Evolutionary conservation across 202 grass and related monocot genomes (phyloP), one percentile per base, ranked within the genome.

Genomic region (Dendrocalamus latiflorus): DNA sequence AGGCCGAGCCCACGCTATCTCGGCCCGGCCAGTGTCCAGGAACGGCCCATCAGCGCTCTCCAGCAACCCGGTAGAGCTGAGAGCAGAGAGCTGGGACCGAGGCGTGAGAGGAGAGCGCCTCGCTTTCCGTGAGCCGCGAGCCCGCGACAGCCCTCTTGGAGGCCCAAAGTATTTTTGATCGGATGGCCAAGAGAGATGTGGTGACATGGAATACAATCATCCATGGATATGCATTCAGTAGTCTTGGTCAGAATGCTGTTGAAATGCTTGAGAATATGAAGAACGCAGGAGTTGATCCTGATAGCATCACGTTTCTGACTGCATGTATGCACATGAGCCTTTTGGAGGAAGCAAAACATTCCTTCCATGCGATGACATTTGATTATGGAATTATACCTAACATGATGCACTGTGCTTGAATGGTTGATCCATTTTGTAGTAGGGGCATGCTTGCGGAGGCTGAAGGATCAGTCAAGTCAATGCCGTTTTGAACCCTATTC

Each of bases 181-280:
- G 17, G 26, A 90, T 92, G 93, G 16, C 2, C 25, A 86, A 70
- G 3, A 72, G 75, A 84, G 90, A 95, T 90, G 34, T 88, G 20
- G 90, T 95, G 59, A 86, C 93, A 81, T 92, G 93, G 93, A 95
- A 95, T 77, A 61, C 87, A 25, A 82, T 95, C 20, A 88, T 92
- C 88, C 81, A 76, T 75, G 93, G 93, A 63, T 90, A 90, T 75
- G 93, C 93, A 56, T 57, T 95, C 33, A 95, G 56, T 81, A 70
- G 79, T 48, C 50, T 88, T 70, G 83, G 79, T 71, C 53, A 90
- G 56, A 81, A 90, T 54, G 88, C 82, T 37, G 81, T 95, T 33
- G 65, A 81, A 71, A 70, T 81, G 34, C 92, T 92, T 28, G 72
- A 81, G 53, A 73, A 82, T 77, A 92, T 92, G 90, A 88, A 56